A percentile compares a stretch with the other conserved stretches of the same genome.
These are phyloP conservation scores for Nymphaea colorata DNA, from an alignment of 164 flowering plant genomes.

Conservation along the genomic window DNA sequence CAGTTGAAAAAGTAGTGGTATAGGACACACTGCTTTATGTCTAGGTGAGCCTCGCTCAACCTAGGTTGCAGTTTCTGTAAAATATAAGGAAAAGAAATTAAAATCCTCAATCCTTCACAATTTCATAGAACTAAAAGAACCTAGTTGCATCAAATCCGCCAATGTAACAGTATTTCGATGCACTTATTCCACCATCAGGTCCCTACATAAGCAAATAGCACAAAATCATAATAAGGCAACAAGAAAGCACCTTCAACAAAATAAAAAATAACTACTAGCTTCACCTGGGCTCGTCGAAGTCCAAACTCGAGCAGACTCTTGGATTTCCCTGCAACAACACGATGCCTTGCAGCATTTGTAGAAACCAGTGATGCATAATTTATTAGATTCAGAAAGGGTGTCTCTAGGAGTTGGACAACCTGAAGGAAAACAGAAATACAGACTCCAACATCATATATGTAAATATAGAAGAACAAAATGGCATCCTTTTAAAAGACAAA, in stretches of 20 bases:
- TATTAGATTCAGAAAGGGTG: conserved; percentile 81
- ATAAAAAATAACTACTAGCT: neutral
- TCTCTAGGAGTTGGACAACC: conserved; percentile 94
- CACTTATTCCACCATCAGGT: conserved; percentile 96
- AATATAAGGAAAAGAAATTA: too few species aligned
- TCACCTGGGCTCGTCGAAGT: conserved; percentile 91
- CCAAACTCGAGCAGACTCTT: conserved; percentile 93
- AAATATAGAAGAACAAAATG: too few species aligned
- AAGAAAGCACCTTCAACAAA: neutral
- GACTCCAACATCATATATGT: too few species aligned
- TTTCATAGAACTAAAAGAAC: conserved; percentile 20
- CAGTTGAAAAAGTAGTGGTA: too few species aligned
- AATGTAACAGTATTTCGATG: conserved; percentile 84
- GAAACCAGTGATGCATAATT: conserved; percentile 93
- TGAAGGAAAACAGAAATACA: conserved; percentile 6
- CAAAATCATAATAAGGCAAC: conserved; percentile 1
- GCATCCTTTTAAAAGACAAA: too few species aligned
- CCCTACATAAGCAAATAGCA: conserved; percentile 37
- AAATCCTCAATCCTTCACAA: too few species aligned
- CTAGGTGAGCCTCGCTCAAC: too few species aligned
- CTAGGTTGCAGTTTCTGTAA: too few species aligned
- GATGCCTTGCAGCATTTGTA: conserved; percentile 98
- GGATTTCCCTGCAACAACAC: conserved; percentile 93
- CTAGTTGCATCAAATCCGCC: conserved; percentile 99
- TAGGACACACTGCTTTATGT: too few species aligned